phyloP scores from a whole-genome alignment of 257 asterid genomes.

The Gentiana straminea region DNA sequence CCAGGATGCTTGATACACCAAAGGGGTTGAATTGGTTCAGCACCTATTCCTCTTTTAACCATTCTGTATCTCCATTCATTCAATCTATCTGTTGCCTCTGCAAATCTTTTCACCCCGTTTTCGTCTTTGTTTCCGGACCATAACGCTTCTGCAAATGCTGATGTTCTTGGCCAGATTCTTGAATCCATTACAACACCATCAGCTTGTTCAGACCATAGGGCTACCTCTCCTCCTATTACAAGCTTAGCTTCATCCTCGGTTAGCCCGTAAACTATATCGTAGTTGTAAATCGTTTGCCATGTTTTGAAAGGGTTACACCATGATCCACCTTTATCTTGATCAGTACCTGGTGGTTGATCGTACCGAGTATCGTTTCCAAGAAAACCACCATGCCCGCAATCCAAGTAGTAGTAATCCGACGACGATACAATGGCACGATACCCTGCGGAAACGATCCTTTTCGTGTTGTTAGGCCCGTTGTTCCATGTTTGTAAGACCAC shows the following conservation, averaged over 20 bases:
- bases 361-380: conserved; percentile 56
- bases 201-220: conserved; percentile 93
- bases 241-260: conserved; percentile 43
- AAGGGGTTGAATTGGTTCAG: conserved; percentile 95
- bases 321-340: conserved; percentile 67
- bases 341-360: conserved; percentile 45
- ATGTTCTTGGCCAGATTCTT: conserved; percentile 78
- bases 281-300: conserved; percentile 83
- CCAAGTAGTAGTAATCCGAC: conserved; percentile 63
- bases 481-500: conserved; percentile 84
- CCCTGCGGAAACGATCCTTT: conserved; percentile 49
- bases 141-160: conserved; percentile 71
- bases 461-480: conserved; percentile 62
- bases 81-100: conserved; percentile 76
- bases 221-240: conserved; percentile 86
- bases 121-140: conserved; percentile 88
- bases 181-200: conserved; percentile 76
- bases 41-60: conserved; percentile 67
- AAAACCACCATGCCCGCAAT: conserved; percentile 83
- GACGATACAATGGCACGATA: conserved; percentile 78
- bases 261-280: conserved; percentile 62
- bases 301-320: conserved; percentile 93
- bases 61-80: conserved; percentile 85
- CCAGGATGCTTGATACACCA: conserved; percentile 87
- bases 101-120: conserved; percentile 57